Conservation (phyloP, 495 filamentous ascomycete genomes). For the Daldinia bambusicola region DNA sequence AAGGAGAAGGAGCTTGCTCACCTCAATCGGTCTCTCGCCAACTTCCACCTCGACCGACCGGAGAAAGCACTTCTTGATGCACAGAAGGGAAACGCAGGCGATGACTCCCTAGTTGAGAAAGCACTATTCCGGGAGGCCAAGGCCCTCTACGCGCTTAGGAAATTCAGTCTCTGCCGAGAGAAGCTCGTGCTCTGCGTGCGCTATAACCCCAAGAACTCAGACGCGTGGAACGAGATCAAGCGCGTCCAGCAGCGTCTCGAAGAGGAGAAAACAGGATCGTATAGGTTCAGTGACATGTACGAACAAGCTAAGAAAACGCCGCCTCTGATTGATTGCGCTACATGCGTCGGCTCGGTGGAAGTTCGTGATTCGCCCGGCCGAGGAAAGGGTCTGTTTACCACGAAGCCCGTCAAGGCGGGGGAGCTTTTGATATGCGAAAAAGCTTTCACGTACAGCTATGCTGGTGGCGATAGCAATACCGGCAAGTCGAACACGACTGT, state of each 20-base stretch:
- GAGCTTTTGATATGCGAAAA: slow-evolving; percentile 68
- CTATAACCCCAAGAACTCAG: slow-evolving; percentile 45
- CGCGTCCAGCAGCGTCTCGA: slow-evolving; percentile 45
- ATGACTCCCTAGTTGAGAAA: slow-evolving; percentile 51
- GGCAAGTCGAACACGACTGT: slow-evolving; percentile 34
- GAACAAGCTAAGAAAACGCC: slow-evolving; percentile 47
- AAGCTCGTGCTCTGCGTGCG: slow-evolving; percentile 38
- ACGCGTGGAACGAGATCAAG: slow-evolving; percentile 45
- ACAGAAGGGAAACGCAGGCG: slow-evolving; percentile 23
- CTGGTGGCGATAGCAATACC: slow-evolving; percentile 4
- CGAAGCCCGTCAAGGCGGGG: slow-evolving; percentile 59
- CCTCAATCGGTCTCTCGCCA: slow-evolving; percentile 57
- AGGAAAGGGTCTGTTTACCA: slow-evolving; percentile 62
- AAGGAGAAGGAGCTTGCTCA: slow-evolving; percentile 30
- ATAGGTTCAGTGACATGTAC: slow-evolving; percentile 58
- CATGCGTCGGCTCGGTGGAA: slow-evolving; percentile 50
- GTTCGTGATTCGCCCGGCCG: slow-evolving; percentile 35
- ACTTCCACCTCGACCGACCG: slow-evolving; percentile 50
- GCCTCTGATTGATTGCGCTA: slow-evolving; percentile 59
- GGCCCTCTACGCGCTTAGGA: slow-evolving; percentile 58
- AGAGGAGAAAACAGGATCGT: slow-evolving; percentile 54
- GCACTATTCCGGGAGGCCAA: slow-evolving; percentile 58
- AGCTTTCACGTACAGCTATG: slow-evolving; percentile 57
- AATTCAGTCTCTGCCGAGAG: slow-evolving; percentile 52
- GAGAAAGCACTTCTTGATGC: slow-evolving; percentile 57